These are phyloP conservation scores for Quercus mongolica DNA, from an alignment of 306 rosid species.

Conservation along the genomic window DNA sequence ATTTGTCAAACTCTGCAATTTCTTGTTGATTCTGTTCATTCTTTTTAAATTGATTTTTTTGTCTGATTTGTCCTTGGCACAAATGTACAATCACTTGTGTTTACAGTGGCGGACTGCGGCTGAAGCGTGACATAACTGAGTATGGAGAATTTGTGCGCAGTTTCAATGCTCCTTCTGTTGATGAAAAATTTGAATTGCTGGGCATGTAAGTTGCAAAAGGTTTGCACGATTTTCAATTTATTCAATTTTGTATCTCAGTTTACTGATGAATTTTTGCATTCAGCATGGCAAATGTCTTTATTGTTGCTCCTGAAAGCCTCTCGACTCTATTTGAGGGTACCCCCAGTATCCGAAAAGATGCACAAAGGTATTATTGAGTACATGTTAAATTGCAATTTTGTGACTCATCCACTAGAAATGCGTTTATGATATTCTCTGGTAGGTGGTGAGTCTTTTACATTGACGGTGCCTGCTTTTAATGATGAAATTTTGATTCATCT, in stretches of 20 bases:
- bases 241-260: neutral
- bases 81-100: neutral
- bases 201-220: slow-evolving; percentile 77
- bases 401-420: neutral
- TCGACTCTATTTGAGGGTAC: slow-evolving; percentile 90
- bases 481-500: slow-evolving; percentile 29
- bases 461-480: slow-evolving; percentile 6
- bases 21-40: neutral
- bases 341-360: slow-evolving; percentile 95
- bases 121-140: slow-evolving; percentile 99
- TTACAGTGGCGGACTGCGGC: slow-evolving; percentile 86
- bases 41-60: neutral
- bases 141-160: slow-evolving; percentile 96
- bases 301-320: slow-evolving; percentile 99
- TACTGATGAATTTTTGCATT: slow-evolving; percentile 26
- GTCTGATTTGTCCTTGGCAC: neutral
- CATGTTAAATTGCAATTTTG: neutral
- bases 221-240: slow-evolving; percentile 5
- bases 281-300: slow-evolving; percentile 98
- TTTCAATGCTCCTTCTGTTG: slow-evolving; percentile 85
- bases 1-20: neutral
- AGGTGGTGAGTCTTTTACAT: neutral
- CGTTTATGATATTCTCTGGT: neutral
- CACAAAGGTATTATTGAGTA: slow-evolving; percentile 59
- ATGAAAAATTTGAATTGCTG: slow-evolving; percentile 90